These are phyloP conservation scores for Eutrema japonicum DNA, from an alignment of 345 rosid genomes.

Conservation along the genomic window DNA sequence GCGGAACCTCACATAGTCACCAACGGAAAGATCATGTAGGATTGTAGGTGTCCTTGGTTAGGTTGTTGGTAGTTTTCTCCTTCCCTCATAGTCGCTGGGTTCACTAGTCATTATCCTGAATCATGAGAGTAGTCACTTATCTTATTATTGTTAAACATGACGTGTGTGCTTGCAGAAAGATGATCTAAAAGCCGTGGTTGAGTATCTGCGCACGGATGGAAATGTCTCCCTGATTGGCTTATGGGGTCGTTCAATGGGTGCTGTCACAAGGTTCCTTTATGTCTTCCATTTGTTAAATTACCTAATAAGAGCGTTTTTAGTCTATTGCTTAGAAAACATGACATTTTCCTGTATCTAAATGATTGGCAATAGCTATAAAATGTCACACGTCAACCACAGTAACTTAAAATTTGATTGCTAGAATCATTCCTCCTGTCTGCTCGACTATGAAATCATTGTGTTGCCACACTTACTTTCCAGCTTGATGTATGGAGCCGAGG, in stretches of 20 bases:
- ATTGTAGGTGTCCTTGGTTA: background rate
- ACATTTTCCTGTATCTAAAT: constrained; percentile 5
- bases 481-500: constrained; percentile 93
- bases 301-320: constrained; percentile 40
- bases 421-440: constrained; percentile 3
- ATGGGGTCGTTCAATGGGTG: constrained; percentile 99
- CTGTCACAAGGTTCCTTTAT: constrained; percentile 73
- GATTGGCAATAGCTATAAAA: constrained; percentile 7
- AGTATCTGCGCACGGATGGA: constrained; percentile 83
- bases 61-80: background rate
- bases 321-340: background rate
- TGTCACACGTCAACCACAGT: background rate
- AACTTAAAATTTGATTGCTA: background rate
- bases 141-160: background rate
- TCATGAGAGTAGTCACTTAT: background rate
- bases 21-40: constrained; percentile 10
- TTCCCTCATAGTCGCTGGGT: background rate
- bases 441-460: constrained; percentile 9
- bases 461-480: constrained; percentile 48
- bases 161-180: constrained; percentile 64
- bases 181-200: constrained; percentile 83
- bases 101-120: constrained; percentile 7
- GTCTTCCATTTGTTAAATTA: constrained; percentile 14
- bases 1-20: background rate
- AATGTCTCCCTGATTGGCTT: constrained; percentile 89